Conservation (phyloP, 2,329 filamentous ascomycete genomes). For the Endocalyx cinctus region DNA sequence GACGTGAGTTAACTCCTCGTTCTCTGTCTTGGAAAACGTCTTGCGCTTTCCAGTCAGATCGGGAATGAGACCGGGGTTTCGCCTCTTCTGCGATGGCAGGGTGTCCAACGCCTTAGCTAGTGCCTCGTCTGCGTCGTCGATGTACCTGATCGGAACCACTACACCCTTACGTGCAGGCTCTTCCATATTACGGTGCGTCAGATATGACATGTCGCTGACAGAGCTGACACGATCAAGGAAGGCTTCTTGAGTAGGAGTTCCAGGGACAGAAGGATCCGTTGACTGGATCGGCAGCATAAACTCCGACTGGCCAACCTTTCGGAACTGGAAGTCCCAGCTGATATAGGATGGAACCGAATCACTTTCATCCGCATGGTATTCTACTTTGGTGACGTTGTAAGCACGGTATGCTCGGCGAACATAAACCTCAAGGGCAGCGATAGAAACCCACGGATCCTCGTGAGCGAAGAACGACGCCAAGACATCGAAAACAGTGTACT, state of each 20-base stretch:
- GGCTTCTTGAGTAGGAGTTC: conserved; percentile 61
- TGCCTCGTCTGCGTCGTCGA: conserved; percentile 90
- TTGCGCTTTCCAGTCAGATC: conserved; percentile 72
- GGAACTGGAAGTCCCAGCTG: conserved; percentile 92
- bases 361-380: conserved; percentile 78
- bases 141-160: conserved; percentile 86
- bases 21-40: conserved; percentile 50
- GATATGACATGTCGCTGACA: conserved; percentile 93
- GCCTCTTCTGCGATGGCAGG: conserved; percentile 65
- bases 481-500: conserved; percentile 97
- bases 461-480: conserved; percentile 93
- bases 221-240: conserved; percentile 81
- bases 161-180: conserved; percentile 89
- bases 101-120: conserved; percentile 79
- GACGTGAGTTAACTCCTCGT: conserved; percentile 83
- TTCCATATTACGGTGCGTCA: conserved; percentile 65
- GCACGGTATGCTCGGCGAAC: conserved; percentile 95
- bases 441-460: conserved; percentile 86
- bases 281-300: conserved; percentile 78
- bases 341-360: conserved; percentile 63
- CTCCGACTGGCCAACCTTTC: conserved; percentile 88
- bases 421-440: conserved; percentile 93
- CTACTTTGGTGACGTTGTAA: conserved; percentile 82
- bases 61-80: conserved; percentile 57
- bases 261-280: conserved; percentile 78